Conservation (phyloP, 148 eudicot genomes). For the Silene conica region DNA sequence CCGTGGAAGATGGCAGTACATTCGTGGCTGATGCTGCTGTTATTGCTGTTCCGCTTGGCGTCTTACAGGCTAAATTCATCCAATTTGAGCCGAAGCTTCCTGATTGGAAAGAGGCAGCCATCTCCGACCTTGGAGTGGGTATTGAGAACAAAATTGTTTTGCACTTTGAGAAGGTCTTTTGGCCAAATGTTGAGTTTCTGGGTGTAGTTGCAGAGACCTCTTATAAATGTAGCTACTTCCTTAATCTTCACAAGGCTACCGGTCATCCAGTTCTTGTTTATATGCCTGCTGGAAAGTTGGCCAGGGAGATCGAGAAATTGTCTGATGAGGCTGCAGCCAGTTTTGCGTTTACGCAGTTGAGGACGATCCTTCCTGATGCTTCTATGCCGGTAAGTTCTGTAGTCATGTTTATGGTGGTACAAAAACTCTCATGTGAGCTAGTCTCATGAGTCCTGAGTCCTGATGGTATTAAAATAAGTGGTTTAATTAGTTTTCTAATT, state of each 20-base stretch:
- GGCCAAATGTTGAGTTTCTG: conserved; percentile 98
- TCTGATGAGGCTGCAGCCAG: conserved; percentile 94
- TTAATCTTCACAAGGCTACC: conserved; percentile 97
- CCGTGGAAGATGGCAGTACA: conserved; percentile 63
- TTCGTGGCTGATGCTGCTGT: conserved; percentile 90
- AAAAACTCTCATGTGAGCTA: background rate
- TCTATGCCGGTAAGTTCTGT: conserved; percentile 53
- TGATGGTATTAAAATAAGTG: background rate
- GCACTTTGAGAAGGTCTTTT: conserved; percentile 91
- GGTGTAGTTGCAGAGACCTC: conserved; percentile 97
- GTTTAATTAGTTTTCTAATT: too few relatives aligned
- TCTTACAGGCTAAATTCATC: conserved; percentile 60
- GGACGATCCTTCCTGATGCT: conserved; percentile 84
- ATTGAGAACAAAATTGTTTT: conserved; percentile 86
- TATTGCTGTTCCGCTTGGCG: conserved; percentile 83
- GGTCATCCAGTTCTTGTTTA: conserved; percentile 91
- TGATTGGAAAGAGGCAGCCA: conserved; percentile 87
- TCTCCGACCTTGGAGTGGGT: conserved; percentile 84
- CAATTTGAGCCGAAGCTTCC: conserved; percentile 93
- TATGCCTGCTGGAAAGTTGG: conserved; percentile 97
- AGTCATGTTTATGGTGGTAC: background rate
- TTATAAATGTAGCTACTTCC: conserved; percentile 93
- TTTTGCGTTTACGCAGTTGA: conserved; percentile 80
- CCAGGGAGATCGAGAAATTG: conserved; percentile 86
- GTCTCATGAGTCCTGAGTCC: background rate